phyloP scores from a whole-genome alignment of 2,329 filamentous ascomycete species.

The Penicillium thymicola region DNA sequence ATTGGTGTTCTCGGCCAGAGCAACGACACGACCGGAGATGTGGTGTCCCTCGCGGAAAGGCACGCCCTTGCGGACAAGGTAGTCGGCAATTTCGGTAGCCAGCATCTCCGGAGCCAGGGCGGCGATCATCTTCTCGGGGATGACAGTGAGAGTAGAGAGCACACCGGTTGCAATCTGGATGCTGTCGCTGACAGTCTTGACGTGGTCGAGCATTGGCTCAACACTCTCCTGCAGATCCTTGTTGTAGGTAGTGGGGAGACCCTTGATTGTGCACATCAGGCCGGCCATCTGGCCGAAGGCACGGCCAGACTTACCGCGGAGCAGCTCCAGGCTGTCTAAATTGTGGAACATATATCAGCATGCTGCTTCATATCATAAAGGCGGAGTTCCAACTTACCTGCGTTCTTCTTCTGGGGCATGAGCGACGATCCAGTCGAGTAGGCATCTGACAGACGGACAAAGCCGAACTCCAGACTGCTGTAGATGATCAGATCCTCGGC shows the following conservation, averaged over 20 bases:
- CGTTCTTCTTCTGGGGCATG: conserved; percentile 84
- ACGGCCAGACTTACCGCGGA: conserved; percentile 73
- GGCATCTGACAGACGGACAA: conserved; percentile 71
- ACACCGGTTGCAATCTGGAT: conserved; percentile 80
- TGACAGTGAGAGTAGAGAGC: conserved; percentile 66
- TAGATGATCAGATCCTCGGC: conserved; percentile 86
- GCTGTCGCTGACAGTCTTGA: conserved; percentile 78
- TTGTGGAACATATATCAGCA: not conserved
- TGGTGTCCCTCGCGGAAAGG: conserved; percentile 80
- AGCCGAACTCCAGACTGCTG: conserved; percentile 71
- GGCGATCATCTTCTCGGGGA: conserved; percentile 72
- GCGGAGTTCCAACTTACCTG: conserved; percentile 22
- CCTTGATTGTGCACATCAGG: conserved; percentile 71
- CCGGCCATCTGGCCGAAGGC: conserved; percentile 80
- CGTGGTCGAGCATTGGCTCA: conserved; percentile 79
- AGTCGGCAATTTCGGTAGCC: conserved; percentile 55
- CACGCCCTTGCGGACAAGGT: conserved; percentile 53
- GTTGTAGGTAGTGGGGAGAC: conserved; percentile 79
- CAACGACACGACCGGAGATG: conserved; percentile 69
- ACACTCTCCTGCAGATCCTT: conserved; percentile 88
- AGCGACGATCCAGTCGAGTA: conserved; percentile 74
- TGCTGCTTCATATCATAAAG: not conserved
- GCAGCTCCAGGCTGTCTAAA: conserved; percentile 66
- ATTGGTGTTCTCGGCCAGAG: conserved; percentile 64
- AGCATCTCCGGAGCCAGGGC: conserved; percentile 81